Base-by-base conservation (phyloP, 2,329 filamentous ascomycete species). In the Cercospora sesami region DNA sequence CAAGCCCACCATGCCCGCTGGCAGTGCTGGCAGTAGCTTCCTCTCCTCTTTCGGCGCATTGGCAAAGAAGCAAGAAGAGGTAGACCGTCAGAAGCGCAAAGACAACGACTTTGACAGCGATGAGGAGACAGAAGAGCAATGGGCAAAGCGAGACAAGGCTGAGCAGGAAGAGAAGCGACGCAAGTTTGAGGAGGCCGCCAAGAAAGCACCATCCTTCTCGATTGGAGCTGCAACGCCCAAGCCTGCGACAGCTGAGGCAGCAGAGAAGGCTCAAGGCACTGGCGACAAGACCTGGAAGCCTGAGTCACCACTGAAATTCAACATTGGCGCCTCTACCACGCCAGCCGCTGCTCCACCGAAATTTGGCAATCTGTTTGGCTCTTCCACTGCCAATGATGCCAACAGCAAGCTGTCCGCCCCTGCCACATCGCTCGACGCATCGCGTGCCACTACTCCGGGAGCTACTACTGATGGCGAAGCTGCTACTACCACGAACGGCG, bases 91-190 rank as follows among this genome's bases (percentile, higher is more conserved):
- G 64, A 83, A 83, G 74, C 81, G 83, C 60, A 84, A 83, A 74
- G 81, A 79, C 3, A 82, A 84, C 61, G 82, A 85, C 23, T 84
- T 82, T 68, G 83, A 85, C 69, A 84, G 83, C 7, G 84, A 85
- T 14, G 82, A 84, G 64, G 83, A 85, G 51, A 82, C 85, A 53
- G 81, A 83, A 69, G 83, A 77, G 30, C 79, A 82, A 58, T 85
- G 83, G 81, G 81, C 83, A 66, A 79, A 80, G 64, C 77, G 78
- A 65, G 78, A 85, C 71, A 79, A 79, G 48, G 81, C 83, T 71
- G 75, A 82, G 71, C 81, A 83, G 70, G 79, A 78, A 30, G 80
- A 80, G 48, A 85, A 84, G 75, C 78, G 77, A 30, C 76, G 78
- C 58, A 78, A 81, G 69, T 73, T 83, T 53, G 79, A 79, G 48